Evolutionary conservation across 345 rosid species (phyloP).

Genomic region (Nephelium lappaceum): DNA sequence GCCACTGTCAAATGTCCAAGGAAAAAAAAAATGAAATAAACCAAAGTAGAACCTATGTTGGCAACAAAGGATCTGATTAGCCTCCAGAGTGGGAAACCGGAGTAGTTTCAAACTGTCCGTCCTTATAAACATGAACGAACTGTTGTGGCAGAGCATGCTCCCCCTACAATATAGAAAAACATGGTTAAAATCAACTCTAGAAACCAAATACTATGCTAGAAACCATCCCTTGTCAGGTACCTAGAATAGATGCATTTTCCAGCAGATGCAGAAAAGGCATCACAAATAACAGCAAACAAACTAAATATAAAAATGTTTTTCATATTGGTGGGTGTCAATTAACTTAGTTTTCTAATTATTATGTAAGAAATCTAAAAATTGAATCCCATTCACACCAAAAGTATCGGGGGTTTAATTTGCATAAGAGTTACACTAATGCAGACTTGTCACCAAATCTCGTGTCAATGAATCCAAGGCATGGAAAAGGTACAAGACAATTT

Average conservation of each 20-base stretch:
- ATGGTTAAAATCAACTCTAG: not conserved
- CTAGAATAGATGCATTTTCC: not conserved
- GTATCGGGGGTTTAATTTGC: not conserved
- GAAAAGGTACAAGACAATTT: not conserved
- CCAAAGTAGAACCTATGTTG: constrained; percentile 22
- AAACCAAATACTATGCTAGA: not conserved
- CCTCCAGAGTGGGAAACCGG: constrained; percentile 98
- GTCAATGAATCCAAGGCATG: not conserved
- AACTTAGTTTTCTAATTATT: not conserved
- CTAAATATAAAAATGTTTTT: not conserved
- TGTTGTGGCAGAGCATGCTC: constrained; percentile 96
- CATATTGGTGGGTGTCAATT: not conserved
- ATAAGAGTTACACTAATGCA: not conserved
- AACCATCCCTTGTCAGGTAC: not conserved
- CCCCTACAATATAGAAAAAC: constrained; percentile 48
- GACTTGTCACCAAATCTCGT: not conserved
- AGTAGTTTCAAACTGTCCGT: constrained; percentile 76
- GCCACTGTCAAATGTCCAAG: constrained; percentile 24
- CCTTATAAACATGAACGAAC: constrained; percentile 58
- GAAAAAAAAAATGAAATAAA: constrained; percentile 22
- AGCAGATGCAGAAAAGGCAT: not conserved
- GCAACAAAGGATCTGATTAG: constrained; percentile 29
- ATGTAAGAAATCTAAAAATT: not conserved
- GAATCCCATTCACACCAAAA: not conserved
- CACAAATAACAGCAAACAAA: not conserved